Evolutionary conservation across 106 monocot species (phyloP), one percentile per base, ranked within the genome.

Genomic region (Vanilla planifolia): DNA sequence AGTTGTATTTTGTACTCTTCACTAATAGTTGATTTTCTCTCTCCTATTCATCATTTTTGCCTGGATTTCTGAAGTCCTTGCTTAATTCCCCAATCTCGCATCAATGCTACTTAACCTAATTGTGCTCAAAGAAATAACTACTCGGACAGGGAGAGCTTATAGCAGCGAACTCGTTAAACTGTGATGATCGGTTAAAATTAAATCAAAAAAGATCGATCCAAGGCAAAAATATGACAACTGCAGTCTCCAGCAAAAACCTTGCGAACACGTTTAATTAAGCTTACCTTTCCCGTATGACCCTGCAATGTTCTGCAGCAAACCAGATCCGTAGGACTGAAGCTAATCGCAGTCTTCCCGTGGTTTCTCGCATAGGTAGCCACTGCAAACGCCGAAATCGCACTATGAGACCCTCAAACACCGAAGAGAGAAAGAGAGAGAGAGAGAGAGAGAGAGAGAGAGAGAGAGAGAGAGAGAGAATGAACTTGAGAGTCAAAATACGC

Each of bases 281-380:
- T 14, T 61, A 94, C 93, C 72, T 89, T 94, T 25, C 93, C 89
- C 6, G 82, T 85, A 50, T 94, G 89, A 3, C 93, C 93, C 73
- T 85, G 85, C 28, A 94, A 71, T 16, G 70, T 86, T 65, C 93
- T 75, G 67, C 85, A 94, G 75, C 93, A 94, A 16, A 94, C 85
- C 63, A 94, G 85, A 86, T 94, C 89, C 71, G 82, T 94, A 4
- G 93, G 51, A 37, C 60, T 51, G 30, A 95, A 95, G 75, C 48
- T 81, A 42, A 95, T 68, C 32, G 78, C 64, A 14, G 80, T 24
- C 68, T 55, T 89, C 71, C 89, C 86, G 8, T 84, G 89, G 59
- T 29, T 66, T 53, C 33, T 86, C 25, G 84, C 77, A 24, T 80
- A 94, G 11, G 75, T 69, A 33, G 85, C 77, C 13, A 94, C 93